phyloP scores from a whole-genome alignment of 257 asterid species.

The Linaria vulgaris region DNA sequence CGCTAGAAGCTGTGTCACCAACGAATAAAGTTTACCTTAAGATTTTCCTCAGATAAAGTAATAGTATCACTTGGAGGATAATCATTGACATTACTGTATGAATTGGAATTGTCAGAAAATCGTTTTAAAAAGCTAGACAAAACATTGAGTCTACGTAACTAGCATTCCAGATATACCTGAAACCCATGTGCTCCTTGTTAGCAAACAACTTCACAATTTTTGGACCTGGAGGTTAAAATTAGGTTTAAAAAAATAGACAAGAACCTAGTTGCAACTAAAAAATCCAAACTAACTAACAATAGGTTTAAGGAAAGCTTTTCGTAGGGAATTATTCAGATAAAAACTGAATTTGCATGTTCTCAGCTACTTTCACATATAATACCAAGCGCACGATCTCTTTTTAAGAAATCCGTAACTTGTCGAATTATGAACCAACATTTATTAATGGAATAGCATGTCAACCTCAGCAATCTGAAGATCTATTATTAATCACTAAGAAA shows the following conservation, averaged over 20 bases:
- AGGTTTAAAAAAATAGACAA: neutral
- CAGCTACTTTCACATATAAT: neutral
- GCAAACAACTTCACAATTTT: slow-evolving; percentile 73
- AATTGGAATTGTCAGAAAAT: slow-evolving; percentile 16
- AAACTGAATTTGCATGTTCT: neutral
- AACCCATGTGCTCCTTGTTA: slow-evolving; percentile 88
- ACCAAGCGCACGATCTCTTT: neutral
- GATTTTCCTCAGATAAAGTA: slow-evolving; percentile 69
- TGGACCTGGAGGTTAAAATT: slow-evolving; percentile 50
- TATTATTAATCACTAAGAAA: too few species aligned
- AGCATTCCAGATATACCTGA: slow-evolving; percentile 60
- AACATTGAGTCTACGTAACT: slow-evolving; percentile 3
- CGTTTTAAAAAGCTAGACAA: neutral
- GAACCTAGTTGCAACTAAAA: slow-evolving; percentile 9
- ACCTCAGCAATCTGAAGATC: too few species aligned
- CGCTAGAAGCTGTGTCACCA: slow-evolving; percentile 12
- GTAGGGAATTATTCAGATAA: neutral
- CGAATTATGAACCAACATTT: neutral
- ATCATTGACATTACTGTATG: slow-evolving; percentile 71
- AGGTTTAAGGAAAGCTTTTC: neutral
- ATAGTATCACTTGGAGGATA: slow-evolving; percentile 68
- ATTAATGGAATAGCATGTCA: neutral
- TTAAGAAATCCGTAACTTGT: too few species aligned
- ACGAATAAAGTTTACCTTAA: slow-evolving; percentile 59
- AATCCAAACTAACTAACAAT: neutral